Evolutionary conservation across 768 basidiomycete species (phyloP).

Genomic region (Auriscalpium vulgare): DNA sequence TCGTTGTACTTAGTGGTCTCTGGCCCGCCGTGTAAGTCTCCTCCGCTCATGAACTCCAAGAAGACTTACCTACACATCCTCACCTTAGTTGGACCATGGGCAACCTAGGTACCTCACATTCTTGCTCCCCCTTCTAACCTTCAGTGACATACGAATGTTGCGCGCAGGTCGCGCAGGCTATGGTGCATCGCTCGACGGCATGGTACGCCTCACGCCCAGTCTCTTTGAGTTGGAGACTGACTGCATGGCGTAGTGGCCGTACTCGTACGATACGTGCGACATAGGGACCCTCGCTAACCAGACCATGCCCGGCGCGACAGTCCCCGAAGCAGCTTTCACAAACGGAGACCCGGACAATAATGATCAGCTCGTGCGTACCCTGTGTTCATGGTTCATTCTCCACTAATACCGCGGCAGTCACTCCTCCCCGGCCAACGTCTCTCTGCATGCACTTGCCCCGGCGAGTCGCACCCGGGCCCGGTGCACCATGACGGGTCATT

Average conservation of each 20-base stretch:
- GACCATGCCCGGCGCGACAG: conserved; percentile 59
- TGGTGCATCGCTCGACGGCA: conserved; percentile 79
- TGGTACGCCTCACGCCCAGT: conserved; percentile 34
- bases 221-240: not conserved
- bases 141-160: not conserved
- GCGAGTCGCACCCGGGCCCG: conserved; percentile 86
- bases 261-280: conserved; percentile 81
- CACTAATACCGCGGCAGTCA: conserved; percentile 25
- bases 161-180: conserved; percentile 70
- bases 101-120: conserved; percentile 49
- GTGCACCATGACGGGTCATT: conserved; percentile 65
- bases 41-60: not conserved
- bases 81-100: conserved; percentile 41
- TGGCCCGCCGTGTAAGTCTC: conserved; percentile 35
- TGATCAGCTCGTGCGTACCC: conserved; percentile 38
- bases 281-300: conserved; percentile 53
- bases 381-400: conserved; percentile 53
- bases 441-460: conserved; percentile 81
- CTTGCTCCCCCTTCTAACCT: not conserved
- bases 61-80: too few relatives aligned
- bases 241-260: conserved; percentile 53
- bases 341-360: conserved; percentile 44
- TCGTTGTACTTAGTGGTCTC: conserved; percentile 27
- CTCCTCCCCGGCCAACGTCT: conserved; percentile 79
- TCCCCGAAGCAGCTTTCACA: conserved; percentile 52